A percentile compares a stretch with the other conserved stretches of the same genome.
These are phyloP conservation scores for Davidsoniella neocaledoniae DNA, from an alignment of 2,329 filamentous ascomycete genomes.

Conservation along the genomic window DNA sequence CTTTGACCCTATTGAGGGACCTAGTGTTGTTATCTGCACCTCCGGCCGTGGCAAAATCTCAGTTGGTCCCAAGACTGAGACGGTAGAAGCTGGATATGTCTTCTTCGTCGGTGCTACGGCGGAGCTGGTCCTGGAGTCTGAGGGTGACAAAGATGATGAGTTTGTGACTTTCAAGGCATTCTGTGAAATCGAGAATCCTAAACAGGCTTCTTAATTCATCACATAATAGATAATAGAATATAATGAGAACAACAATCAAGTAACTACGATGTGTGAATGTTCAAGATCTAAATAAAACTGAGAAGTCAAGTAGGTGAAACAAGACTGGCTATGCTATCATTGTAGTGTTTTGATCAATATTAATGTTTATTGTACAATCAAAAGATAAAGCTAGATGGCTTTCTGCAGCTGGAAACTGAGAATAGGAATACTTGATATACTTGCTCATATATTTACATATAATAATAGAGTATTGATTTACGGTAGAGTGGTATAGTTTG, in stretches of 20 bases:
- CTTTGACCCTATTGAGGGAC: conserved; percentile 73
- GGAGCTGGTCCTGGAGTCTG: conserved; percentile 61
- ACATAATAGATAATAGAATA: no score
- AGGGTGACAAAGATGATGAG: conserved; percentile 42
- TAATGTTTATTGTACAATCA: no score
- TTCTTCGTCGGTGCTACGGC: conserved; percentile 82
- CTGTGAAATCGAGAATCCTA: conserved; percentile 50
- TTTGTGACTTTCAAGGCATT: conserved; percentile 89
- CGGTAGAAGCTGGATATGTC: conserved; percentile 55
- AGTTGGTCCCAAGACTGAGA: conserved; percentile 66
- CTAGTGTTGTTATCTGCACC: conserved; percentile 87
- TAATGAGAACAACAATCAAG: no score
- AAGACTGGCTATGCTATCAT: no score
- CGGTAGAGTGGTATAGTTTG: no score
- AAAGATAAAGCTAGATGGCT: neutral
- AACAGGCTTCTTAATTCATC: neutral
- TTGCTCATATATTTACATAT: neutral
- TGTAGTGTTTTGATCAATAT: no score
- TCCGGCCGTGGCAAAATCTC: conserved; percentile 66
- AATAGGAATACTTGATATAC: neutral
- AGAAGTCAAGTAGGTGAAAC: neutral
- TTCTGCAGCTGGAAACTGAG: neutral
- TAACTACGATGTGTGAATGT: no score
- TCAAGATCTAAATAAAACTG: no score
- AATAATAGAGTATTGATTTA: no score